phyloP scores from a whole-genome alignment of 345 rosid species.

The Erodium maritimum region DNA sequence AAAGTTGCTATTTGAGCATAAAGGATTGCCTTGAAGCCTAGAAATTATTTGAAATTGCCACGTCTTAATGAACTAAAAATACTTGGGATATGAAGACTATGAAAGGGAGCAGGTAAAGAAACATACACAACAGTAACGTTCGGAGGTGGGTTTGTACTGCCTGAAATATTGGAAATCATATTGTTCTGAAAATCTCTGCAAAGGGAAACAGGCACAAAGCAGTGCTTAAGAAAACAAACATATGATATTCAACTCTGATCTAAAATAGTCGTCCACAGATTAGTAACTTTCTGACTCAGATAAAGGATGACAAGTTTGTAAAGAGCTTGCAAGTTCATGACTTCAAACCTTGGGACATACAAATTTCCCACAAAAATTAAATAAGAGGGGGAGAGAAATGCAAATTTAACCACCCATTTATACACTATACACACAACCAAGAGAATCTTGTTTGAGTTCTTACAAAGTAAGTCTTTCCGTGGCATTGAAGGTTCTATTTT shows the following conservation, averaged over 20 bases:
- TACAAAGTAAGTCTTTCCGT: slow-evolving; percentile 50
- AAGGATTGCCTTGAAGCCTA: slow-evolving; percentile 92
- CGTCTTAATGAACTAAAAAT: not conserved
- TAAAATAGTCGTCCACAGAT: not conserved
- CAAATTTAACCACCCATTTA: not conserved
- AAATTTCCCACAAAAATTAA: not conserved
- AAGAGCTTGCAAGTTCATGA: too few relatives aligned
- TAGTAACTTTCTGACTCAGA: not conserved
- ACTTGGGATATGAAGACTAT: not conserved
- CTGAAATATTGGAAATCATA: slow-evolving; percentile 40
- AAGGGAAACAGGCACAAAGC: not conserved
- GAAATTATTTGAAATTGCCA: slow-evolving; percentile 9
- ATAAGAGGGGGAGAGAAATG: not conserved
- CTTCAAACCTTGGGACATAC: not conserved
- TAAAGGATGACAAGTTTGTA: not conserved
- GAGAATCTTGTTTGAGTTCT: slow-evolving; percentile 13
- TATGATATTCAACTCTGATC: not conserved
- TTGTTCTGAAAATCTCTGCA: slow-evolving; percentile 83
- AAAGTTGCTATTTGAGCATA: slow-evolving; percentile 33
- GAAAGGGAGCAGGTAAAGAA: slow-evolving; percentile 16
- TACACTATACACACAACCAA: not conserved
- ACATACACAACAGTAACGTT: slow-evolving; percentile 73
- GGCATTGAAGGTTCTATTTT: slow-evolving; percentile 40
- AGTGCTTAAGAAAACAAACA: not conserved
- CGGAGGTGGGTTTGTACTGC: slow-evolving; percentile 43